phyloP scores from a whole-genome alignment of 2,329 filamentous ascomycete genomes.

The Arthrinium phaeospermum region DNA sequence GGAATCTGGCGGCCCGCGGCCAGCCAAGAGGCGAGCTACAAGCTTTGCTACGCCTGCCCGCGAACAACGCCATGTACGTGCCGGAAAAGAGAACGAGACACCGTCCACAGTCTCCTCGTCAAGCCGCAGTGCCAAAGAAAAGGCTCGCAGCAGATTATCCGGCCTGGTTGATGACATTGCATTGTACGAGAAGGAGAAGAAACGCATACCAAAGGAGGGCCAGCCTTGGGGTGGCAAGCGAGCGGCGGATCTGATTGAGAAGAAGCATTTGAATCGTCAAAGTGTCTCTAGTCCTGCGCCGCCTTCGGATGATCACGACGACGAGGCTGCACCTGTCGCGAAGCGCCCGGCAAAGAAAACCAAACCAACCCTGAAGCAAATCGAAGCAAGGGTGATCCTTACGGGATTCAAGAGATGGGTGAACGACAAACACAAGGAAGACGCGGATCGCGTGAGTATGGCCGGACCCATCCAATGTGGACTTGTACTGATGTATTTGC shows the following conservation, averaged over 20 bases:
- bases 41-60: conserved; percentile 58
- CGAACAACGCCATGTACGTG: conserved; percentile 51
- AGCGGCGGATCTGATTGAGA: conserved; percentile 64
- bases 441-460: conserved; percentile 75
- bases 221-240: conserved; percentile 66
- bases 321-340: conserved; percentile 47
- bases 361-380: conserved; percentile 66
- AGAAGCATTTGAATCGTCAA: conserved; percentile 44
- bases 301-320: conserved; percentile 28
- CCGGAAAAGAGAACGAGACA: conserved; percentile 83
- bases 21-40: conserved; percentile 38
- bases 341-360: conserved; percentile 65
- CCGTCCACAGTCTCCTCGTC: conserved; percentile 71
- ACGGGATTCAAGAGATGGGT: conserved; percentile 88
- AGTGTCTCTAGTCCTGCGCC: conserved; percentile 46
- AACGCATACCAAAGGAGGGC: conserved; percentile 64
- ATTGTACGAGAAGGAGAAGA: conserved; percentile 91
- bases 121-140: conserved; percentile 86
- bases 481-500: conserved; percentile 19
- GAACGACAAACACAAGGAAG: conserved; percentile 73
- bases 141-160: conserved; percentile 79
- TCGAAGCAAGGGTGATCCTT: conserved; percentile 78
- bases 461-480: conserved; percentile 16
- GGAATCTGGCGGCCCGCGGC: conserved; percentile 40
- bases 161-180: conserved; percentile 83